Percentiles rank a stretch among this genome's conserved stretches.
phyloP scores from a whole-genome alignment of 2,329 filamentous ascomycete species.

The Fusarium sterilihyphosum region DNA sequence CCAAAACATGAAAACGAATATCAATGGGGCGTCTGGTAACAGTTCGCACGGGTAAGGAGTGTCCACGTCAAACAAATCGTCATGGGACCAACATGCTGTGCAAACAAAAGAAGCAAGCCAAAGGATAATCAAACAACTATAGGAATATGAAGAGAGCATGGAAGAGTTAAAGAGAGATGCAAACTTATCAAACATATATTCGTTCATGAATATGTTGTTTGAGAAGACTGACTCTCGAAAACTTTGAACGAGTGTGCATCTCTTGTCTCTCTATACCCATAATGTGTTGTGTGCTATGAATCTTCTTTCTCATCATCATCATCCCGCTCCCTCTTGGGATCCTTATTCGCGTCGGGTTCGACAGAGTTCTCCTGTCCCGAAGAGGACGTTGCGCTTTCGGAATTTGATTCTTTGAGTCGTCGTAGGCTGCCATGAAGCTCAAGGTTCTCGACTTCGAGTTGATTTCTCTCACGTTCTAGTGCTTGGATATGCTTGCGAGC shows the following conservation, averaged over 20 bases:
- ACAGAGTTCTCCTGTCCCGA: slow-evolving; percentile 25
- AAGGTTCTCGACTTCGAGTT: slow-evolving; percentile 39
- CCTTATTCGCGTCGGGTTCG: slow-evolving; percentile 22
- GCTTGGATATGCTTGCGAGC: slow-evolving; percentile 41
- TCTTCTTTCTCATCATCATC: neutral
- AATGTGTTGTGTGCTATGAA: neutral
- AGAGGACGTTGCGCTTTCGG: slow-evolving; percentile 6
- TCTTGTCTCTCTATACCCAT: neutral
- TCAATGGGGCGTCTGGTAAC: neutral
- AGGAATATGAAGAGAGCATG: neutral
- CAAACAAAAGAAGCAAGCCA: slow-evolving; percentile 1
- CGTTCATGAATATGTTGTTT: neutral
- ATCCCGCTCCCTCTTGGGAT: slow-evolving; percentile 18
- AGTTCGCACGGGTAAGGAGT: neutral
- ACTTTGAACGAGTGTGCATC: neutral
- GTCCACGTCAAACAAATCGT: neutral
- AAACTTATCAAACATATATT: neutral
- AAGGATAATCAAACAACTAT: slow-evolving; percentile 19
- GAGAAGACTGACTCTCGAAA: neutral
- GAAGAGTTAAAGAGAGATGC: neutral
- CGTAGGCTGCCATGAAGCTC: slow-evolving; percentile 40
- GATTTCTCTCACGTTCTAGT: slow-evolving; percentile 37
- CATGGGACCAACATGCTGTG: neutral
- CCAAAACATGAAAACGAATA: neutral
- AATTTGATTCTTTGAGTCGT: slow-evolving; percentile 29